Evolutionary conservation across 169 alveolate species (phyloP), one percentile per base, ranked within the genome.

Genomic region (Babesia bovis): DNA sequence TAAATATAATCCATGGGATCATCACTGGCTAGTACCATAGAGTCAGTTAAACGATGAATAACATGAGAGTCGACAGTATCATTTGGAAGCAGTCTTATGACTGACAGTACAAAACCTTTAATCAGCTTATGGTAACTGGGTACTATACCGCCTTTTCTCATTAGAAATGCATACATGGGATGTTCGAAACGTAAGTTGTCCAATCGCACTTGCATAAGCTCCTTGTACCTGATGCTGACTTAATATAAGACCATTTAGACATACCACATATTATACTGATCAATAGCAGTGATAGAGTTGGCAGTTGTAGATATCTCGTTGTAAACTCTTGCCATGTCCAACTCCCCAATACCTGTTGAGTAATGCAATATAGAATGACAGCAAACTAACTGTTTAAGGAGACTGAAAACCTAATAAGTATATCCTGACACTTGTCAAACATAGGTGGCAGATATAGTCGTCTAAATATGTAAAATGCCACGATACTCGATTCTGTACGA

Each of bases 1-100:
- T 67, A 78, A 0, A 78, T 49, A 49, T 78, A 78, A 35, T 78
- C 86, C 86, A 78, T 60, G 28, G 86, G 86, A 12, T 78, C 76
- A 23, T 78, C 86, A 26, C 67, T 50, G 42, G 53, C 38, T 7
- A 49, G 52, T 58, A 32, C 73, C 32, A 36, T 32, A 2, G 78
- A 58, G 1, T 57, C 68, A 6, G 32, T 13, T 5, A 74, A 26
- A 26, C 28, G 56, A 13, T 30, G 45, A 26, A 73, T 25, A 21
- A 47, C 35, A 28, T 33, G 28, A 0, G 55, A 57, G 25, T 74
- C 84, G 9, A 74, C 77, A 25, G 9, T 13, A 28, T 65, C 60
- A 6, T 25, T 66, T 25, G 86, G 86, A 35, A 78, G 56, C 49
- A 78, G 40, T 13, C 50, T 40, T 10, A 78, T 35, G n/a, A 60